Evolutionary conservation across 2,329 filamentous ascomycete genomes (phyloP), one percentile per base, ranked within the genome.

Genomic region (Verruconis gallopava): DNA sequence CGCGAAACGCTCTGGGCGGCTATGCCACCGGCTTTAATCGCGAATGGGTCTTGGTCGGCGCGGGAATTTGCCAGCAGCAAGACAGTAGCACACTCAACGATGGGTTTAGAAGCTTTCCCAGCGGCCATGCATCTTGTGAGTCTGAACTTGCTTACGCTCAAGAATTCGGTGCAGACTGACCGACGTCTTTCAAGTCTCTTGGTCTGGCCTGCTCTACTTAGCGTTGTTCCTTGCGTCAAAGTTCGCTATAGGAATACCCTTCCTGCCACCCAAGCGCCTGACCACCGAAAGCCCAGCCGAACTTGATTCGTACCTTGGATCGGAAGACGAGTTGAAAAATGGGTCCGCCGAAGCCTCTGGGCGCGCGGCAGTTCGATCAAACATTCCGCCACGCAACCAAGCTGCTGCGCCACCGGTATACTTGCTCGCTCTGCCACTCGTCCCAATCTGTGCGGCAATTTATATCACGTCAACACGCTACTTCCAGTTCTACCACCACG

Each of bases 401-500:
- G 82, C 81, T 3, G 88, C 88, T 2, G 81, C 86, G 0, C 85
- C 88, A 1, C 88, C 88, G 0, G 65, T 88, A 5, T 89, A 85
- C 54, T 76, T 91, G 2, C 68, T 93, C 11, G 64, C 79, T 35
- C 58, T 89, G 22, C 71, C 77, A 2, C 65, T 85, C 14, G 60
- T 84, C 1, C 88, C 88, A 2, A 73, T 86, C 48, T 80, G 77
- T 44, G 66, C 75, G 1, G 81, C 86, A 4, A 73, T 86, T 48
- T 94, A 86, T 63, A 81, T 95, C 47, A 72, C 80, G n/a, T 75
- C 79, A 20, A 89, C 85, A 1, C 81, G 89, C 9, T 96, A 81
- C 73, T 86, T 80, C 46, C 80, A 95, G 59, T 93, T 80, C 64
- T 77, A 84, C 30, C 89, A 96, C 59, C 83, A 89, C 57, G 86